Conservation (phyloP, 805 yeast species). For the Sugiyamaella smithiae region DNA sequence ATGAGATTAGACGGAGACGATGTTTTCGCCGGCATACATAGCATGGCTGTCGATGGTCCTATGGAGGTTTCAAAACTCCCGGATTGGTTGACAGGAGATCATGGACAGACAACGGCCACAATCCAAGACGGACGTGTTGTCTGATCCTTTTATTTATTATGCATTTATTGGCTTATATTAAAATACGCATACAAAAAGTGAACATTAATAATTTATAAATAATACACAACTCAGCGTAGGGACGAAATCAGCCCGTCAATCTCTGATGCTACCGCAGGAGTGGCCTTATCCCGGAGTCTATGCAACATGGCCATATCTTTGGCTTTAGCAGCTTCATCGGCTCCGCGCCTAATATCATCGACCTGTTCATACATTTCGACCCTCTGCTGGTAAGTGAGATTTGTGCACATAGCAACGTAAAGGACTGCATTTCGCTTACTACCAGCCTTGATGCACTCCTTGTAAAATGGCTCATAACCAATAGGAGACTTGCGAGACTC, state of each 20-base stretch:
- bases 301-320: conserved; percentile 26
- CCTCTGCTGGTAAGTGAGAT: conserved; percentile 44
- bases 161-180: not conserved
- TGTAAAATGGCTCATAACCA: conserved; percentile 64
- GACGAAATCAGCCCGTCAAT: conserved; percentile 16
- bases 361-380: conserved; percentile 52
- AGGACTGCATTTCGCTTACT: conserved; percentile 57
- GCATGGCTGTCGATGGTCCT: conserved; percentile 50
- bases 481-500: conserved; percentile 58
- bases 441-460: conserved; percentile 51
- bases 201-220: not conserved
- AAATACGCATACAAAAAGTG: not conserved
- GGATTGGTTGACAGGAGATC: conserved; percentile 77
- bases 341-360: conserved; percentile 41
- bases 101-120: conserved; percentile 51
- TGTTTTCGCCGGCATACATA: conserved; percentile 75
- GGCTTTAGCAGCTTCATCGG: conserved; percentile 31
- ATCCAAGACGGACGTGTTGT: conserved; percentile 37
- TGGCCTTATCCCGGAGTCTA: conserved; percentile 21
- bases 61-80: conserved; percentile 61
- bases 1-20: conserved; percentile 59
- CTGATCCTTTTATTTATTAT: not conserved
- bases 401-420: conserved; percentile 54
- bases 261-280: conserved; percentile 16
- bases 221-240: conserved; percentile 4